Base-by-base conservation (phyloP, 768 basidiomycete species). In the Wakefieldia striispora region DNA sequence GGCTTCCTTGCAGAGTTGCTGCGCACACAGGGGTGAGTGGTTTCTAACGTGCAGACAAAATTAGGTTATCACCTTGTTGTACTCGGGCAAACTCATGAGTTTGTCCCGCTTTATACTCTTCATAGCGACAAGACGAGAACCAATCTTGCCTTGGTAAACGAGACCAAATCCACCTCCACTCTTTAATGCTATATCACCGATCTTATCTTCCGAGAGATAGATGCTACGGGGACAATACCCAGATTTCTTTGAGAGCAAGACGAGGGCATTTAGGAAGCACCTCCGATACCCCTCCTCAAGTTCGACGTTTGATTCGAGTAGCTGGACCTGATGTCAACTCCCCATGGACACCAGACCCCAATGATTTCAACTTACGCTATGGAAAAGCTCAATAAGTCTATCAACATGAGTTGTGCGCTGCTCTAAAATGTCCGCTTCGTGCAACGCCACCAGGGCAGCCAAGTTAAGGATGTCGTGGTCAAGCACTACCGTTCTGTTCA, bases 1-100 rank as follows among this genome's bases (percentile, higher is more conserved):
- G 13, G 67, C 67, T 38, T 74, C 72, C 13, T 60, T 59, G 20
- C 58, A 57, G 19, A 70, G 54, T 36, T 43, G 38, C 67, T 69
- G 19, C 6, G 5, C 13, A 11, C 9, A 12, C 36, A 21, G 43
- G 21, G 17, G 34, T 43, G 20, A 36, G 34, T 11, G 0, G 2
- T n/a, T 21, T 16, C 19, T 2, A 13, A 21, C 1, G 3, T 19
- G 8, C 23, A 47, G 10, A n/a, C 16, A 29, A 33, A 19, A 12
- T 1, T n/a, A 34, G 29, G 20, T 37, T 11, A 14, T 54, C 21
- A 68, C 65, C 59, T 64, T 55, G 6, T 39, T 43, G 42, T 57
- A 53, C 11, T 50, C 42, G 1, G 37, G 17, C n/a, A 36, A 40
- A 31, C n/a, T 34, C 21, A 16, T 34, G 10, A 5, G 2, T 3